Percentiles rank a stretch among this genome's conserved stretches.
phyloP scores from a whole-genome alignment of 2,329 filamentous ascomycete genomes.

The Sclerotinia minor region DNA sequence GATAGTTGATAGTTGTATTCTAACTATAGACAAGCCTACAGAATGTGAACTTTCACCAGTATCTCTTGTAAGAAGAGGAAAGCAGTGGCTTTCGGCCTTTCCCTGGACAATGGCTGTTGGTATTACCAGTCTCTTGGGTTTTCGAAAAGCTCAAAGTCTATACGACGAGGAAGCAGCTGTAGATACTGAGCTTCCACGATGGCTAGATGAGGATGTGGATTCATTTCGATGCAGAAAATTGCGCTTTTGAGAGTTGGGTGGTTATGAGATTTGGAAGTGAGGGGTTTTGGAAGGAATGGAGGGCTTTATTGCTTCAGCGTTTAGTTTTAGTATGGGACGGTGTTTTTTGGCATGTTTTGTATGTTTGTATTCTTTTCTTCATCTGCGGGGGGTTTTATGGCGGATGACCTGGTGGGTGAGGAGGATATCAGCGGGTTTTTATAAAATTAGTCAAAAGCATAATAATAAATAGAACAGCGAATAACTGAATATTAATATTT shows the following conservation, averaged over 20 bases:
- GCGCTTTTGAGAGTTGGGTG: neutral
- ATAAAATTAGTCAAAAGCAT: neutral
- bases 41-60: neutral
- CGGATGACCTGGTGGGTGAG: neutral
- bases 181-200: neutral
- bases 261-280: too few relatives aligned
- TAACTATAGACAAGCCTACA: neutral
- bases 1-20: neutral
- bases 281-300: too few relatives aligned
- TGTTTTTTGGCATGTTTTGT: neutral
- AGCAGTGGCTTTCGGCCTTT: neutral
- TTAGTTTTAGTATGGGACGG: neutral
- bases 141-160: neutral
- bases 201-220: neutral
- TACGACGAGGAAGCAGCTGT: neutral
- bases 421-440: conserved; percentile 1
- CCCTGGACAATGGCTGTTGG: too few relatives aligned
- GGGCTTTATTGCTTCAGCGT: neutral
- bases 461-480: too few relatives aligned
- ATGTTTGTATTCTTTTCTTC: neutral
- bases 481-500: too few relatives aligned
- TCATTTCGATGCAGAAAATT: neutral
- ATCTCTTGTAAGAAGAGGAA: neutral
- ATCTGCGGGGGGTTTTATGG: neutral
- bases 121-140: too few relatives aligned